Base-by-base conservation (phyloP, 2,329 filamentous ascomycete genomes). In the Clonostachys chloroleuca region DNA sequence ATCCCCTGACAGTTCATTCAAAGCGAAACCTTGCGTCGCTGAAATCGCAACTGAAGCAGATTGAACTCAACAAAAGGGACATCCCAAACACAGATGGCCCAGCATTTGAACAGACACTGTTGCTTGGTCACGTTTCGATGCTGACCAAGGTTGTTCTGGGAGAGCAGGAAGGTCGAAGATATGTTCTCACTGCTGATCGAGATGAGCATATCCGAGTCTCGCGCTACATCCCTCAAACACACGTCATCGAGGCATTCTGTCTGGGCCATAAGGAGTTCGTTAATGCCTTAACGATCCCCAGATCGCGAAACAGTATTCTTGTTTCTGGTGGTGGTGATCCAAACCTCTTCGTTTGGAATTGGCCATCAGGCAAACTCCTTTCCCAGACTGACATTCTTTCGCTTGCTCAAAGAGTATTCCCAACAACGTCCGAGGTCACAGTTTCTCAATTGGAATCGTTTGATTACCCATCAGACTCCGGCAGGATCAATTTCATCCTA, bases 51-150 rank as follows among this genome's bases (percentile, higher is more conserved):
- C 70, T 74, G 47, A 70, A 71, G 14, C 59, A 65, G 35, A 52
- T 56, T 7, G 56, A 48, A 10, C 52, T 54, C 24, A 45, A 55
- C 17, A 57, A 61, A 34, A 24, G 30, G 18, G 42, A 47, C 6
- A 41, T 20, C 18, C 40, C 42, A 20, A 50, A 50, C 16, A 59
- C 59, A 10, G 44, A 45, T 17, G 64, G 61, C 36, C 66, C 74
- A 12, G 57, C 72, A 24, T 95, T 95, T 61, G 85, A 90, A 56
- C 81, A 90, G 56, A 80, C 84, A 36, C 74, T 96, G 1, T 73
- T 96, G 8, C 81, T 99, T 1, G 94, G 94, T 12, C 94, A 99
- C 67, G 94, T 99, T 13, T 96, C 92, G 1, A 88, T 97, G 81
- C 80, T 99, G 44, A 96, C 92, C 2, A 85, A 89, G 58, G 64